Evolutionary conservation across 2,329 filamentous ascomycete genomes (phyloP).

Genomic region (Beauveria rudraprayagi): DNA sequence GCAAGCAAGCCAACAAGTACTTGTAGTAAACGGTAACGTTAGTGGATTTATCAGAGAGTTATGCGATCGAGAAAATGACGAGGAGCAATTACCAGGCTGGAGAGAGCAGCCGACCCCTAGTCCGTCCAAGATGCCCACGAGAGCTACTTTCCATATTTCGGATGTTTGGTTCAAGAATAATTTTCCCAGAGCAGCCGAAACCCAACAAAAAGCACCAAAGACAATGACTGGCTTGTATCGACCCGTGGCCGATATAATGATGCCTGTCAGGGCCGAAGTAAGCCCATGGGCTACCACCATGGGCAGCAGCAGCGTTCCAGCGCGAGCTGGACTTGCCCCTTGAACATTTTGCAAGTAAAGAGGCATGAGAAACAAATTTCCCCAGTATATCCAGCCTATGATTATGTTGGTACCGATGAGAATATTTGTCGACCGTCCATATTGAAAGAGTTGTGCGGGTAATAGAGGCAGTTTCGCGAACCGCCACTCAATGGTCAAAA

Average conservation of each 20-base stretch:
- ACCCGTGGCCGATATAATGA: neutral
- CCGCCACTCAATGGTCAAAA: neutral
- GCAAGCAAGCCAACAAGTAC: neutral
- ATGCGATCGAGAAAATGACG: neutral
- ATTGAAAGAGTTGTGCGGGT: neutral
- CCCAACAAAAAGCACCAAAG: neutral
- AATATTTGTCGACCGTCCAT: constrained; percentile 2
- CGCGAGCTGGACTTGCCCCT: neutral
- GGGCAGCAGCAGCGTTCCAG: neutral
- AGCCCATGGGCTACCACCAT: neutral
- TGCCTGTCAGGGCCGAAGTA: constrained; percentile 1
- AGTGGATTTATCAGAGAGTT: neutral
- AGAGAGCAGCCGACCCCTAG: constrained; percentile 1
- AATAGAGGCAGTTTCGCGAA: constrained; percentile 2
- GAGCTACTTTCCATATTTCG: neutral
- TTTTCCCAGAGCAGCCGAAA: neutral
- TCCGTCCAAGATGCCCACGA: neutral
- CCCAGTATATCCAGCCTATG: constrained; percentile 4
- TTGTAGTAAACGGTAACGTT: neutral
- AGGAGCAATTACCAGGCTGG: neutral
- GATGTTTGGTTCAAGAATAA: neutral
- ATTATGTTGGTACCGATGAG: neutral
- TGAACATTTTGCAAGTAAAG: neutral
- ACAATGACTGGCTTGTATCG: constrained; percentile 3
- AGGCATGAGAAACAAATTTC: neutral